phyloP scores from a whole-genome alignment of 2,329 filamentous ascomycete genomes.

The Colletotrichum higginsianum region DNA sequence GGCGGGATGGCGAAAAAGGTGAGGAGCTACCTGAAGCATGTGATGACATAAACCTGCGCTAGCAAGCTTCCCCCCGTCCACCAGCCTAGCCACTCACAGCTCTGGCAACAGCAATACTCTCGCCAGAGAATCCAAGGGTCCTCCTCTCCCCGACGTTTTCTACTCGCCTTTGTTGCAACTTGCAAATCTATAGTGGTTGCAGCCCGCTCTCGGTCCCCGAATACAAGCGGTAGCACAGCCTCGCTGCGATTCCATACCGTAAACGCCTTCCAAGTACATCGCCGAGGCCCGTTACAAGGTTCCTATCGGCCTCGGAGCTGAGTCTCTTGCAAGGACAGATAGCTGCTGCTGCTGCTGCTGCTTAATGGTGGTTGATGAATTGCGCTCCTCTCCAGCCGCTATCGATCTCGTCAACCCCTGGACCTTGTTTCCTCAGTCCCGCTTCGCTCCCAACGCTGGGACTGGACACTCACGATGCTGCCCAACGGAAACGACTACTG shows the following conservation, averaged over 20 bases:
- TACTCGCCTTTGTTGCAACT: constrained; percentile 28
- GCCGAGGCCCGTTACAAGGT: constrained; percentile 8
- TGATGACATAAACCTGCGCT: constrained; percentile 40
- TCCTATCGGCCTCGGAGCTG: neutral
- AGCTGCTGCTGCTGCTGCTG: neutral
- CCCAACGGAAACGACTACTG: neutral
- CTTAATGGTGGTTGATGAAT: neutral
- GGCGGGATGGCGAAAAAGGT: constrained; percentile 20
- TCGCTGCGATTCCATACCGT: neutral
- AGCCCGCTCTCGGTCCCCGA: neutral
- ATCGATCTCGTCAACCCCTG: neutral
- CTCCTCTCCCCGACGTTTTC: neutral
- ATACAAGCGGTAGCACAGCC: constrained; percentile 23
- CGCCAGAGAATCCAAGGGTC: constrained; percentile 10
- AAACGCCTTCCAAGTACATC: too few species aligned
- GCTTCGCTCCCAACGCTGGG: neutral
- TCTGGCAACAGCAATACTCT: constrained; percentile 18
- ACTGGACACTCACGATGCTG: neutral
- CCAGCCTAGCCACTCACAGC: constrained; percentile 24
- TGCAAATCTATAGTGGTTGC: constrained; percentile 17
- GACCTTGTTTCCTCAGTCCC: neutral
- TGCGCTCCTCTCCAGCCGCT: constrained; percentile 4
- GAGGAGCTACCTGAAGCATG: constrained; percentile 34
- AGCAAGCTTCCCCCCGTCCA: constrained; percentile 1
- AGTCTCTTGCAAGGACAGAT: neutral